Percentiles rank a stretch among this genome's conserved stretches.
Evolutionary conservation across 2,329 filamentous ascomycete genomes (phyloP).

Genomic region (Talaromyces sp.): DNA sequence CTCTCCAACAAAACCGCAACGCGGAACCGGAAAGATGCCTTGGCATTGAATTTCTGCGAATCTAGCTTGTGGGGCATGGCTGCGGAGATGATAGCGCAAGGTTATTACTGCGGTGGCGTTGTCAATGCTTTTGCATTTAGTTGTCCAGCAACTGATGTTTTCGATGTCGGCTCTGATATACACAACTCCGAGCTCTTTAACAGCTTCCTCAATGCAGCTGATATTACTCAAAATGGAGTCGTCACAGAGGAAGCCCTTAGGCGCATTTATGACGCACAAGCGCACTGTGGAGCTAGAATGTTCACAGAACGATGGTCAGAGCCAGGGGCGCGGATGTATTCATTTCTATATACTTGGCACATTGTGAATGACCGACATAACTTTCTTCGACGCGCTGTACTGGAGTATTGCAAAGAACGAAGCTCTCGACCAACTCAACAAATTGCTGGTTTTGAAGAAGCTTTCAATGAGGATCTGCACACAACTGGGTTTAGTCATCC

Average conservation of each 20-base stretch:
- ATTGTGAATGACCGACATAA: constrained; percentile 28
- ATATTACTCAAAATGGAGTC: constrained; percentile 26
- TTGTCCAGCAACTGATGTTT: constrained; percentile 27
- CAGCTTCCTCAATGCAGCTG: constrained; percentile 27
- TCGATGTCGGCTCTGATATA: constrained; percentile 27
- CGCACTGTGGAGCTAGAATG: constrained; percentile 25
- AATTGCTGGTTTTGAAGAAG: not conserved
- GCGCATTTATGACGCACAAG: constrained; percentile 30
- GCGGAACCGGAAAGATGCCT: not conserved
- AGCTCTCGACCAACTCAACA: not conserved
- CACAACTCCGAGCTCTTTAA: constrained; percentile 28
- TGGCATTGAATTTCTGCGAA: not conserved
- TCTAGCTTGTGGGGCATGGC: not conserved
- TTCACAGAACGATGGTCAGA: constrained; percentile 29
- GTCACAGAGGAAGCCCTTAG: constrained; percentile 19
- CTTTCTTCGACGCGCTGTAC: constrained; percentile 25
- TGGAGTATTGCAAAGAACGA: constrained; percentile 5
- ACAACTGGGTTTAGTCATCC: not conserved
- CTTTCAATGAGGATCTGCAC: not conserved
- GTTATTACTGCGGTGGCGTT: not conserved
- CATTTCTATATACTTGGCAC: constrained; percentile 28
- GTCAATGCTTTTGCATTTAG: constrained; percentile 25
- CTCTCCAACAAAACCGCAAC: not conserved
- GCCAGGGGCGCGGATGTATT: constrained; percentile 25
- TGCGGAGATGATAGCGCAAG: not conserved